Conservation (phyloP, 805 yeast species). For the Saccharomyces eubayanus region DNA sequence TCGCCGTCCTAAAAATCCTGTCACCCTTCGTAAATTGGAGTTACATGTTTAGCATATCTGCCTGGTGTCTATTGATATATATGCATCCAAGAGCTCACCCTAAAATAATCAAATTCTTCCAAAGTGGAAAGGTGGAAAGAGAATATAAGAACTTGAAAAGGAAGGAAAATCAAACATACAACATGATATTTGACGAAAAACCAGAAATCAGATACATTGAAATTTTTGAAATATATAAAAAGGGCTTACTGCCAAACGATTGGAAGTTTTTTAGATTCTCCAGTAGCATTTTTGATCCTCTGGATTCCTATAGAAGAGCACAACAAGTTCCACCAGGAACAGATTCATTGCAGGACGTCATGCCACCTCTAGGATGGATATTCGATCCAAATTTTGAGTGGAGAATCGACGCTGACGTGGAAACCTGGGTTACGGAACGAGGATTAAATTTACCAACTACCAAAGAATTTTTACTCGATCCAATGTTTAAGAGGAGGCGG, state of each 20-base stretch:
- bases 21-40: constrained; percentile 59
- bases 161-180: constrained; percentile 12
- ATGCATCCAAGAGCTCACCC: constrained; percentile 52
- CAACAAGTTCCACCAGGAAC: constrained; percentile 62
- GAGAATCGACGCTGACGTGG: constrained; percentile 52
- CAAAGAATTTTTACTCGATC: constrained; percentile 45
- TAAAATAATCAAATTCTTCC: constrained; percentile 18
- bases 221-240: constrained; percentile 65
- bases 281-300: constrained; percentile 43
- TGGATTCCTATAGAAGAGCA: constrained; percentile 38
- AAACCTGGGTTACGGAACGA: constrained; percentile 44
- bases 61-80: constrained; percentile 47
- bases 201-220: constrained; percentile 60
- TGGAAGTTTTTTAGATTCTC: constrained; percentile 61
- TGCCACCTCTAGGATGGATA: constrained; percentile 68
- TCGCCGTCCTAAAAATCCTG: constrained; percentile 36
- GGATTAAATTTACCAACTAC: constrained; percentile 29
- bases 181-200: constrained; percentile 46
- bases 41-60: constrained; percentile 42
- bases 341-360: constrained; percentile 42
- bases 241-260: constrained; percentile 47
- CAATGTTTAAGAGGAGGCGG: constrained; percentile 51
- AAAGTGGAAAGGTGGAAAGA: constrained; percentile 12
- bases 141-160: constrained; percentile 1
- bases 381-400: constrained; percentile 55